phyloP scores from a whole-genome alignment of 2,329 filamentous ascomycete genomes.

The Cytospora piceicola region DNA sequence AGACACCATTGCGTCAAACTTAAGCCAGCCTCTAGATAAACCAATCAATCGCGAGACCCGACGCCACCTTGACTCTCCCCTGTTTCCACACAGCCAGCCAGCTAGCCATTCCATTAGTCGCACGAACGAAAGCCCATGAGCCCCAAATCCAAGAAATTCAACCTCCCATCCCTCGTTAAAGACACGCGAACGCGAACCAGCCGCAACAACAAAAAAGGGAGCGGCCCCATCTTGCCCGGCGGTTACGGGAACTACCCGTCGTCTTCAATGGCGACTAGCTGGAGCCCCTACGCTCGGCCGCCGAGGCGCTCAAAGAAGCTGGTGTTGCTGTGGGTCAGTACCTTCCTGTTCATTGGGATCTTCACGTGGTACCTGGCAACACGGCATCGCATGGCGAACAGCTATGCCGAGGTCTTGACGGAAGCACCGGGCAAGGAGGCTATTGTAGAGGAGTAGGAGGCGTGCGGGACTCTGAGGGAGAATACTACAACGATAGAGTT shows the following conservation, averaged over 20 bases:
- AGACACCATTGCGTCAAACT: neutral
- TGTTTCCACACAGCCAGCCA: neutral
- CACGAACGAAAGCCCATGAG: neutral
- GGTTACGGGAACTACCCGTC: constrained; percentile 10
- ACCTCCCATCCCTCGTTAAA: constrained; percentile 28
- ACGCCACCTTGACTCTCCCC: neutral
- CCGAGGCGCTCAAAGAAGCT: constrained; percentile 29
- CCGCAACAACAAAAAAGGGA: constrained; percentile 13
- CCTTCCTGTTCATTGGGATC: constrained; percentile 22
- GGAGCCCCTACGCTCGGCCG: constrained; percentile 28
- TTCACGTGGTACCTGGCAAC: constrained; percentile 27
- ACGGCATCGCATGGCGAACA: constrained; percentile 8
- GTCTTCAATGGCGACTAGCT: constrained; percentile 16
- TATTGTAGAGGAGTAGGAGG: constrained; percentile 6
- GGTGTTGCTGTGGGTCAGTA: constrained; percentile 24
- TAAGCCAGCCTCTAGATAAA: neutral
- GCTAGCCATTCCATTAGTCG: neutral
- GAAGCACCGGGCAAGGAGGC: constrained; percentile 18
- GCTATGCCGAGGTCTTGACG: constrained; percentile 25
- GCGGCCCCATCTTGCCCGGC: constrained; percentile 21
- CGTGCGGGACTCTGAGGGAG: neutral
- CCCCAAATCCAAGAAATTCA: constrained; percentile 18
- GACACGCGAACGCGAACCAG: constrained; percentile 30
- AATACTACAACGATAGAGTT: neutral
- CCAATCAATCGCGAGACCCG: neutral